Percentiles rank a stretch among this genome's conserved stretches.
These are phyloP conservation scores for Xylaria sp. DNA, from an alignment of 2,329 filamentous ascomycete species.

Conservation along the genomic window DNA sequence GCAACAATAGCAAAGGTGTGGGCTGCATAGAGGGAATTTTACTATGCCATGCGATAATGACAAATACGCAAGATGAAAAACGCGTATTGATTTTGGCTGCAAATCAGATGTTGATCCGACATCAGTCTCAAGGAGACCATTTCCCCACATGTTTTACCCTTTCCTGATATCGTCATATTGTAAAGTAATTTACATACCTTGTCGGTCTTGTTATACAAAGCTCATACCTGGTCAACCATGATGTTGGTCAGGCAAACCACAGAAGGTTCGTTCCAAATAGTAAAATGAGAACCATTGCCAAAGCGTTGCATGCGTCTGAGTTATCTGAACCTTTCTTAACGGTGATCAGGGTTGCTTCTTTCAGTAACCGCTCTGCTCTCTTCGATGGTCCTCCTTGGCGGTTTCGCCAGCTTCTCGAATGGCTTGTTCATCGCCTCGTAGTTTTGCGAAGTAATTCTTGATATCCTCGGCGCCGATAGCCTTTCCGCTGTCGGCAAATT, in stretches of 20 bases:
- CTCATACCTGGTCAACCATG: constrained; percentile 7
- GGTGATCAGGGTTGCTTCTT: neutral
- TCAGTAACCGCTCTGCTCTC: constrained; percentile 66
- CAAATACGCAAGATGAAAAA: constrained; percentile 12
- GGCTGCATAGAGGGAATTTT: constrained; percentile 37
- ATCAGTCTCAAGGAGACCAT: neutral
- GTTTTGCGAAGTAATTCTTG: constrained; percentile 93
- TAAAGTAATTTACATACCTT: constrained; percentile 20
- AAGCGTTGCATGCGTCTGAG: neutral
- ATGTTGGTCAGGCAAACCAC: constrained; percentile 1
- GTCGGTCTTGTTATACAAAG: constrained; percentile 21
- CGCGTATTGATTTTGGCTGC: neutral
- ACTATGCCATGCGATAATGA: neutral
- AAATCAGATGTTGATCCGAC: neutral
- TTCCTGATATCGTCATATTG: constrained; percentile 7
- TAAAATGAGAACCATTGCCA: neutral
- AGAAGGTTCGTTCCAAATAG: neutral
- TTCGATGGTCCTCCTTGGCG: constrained; percentile 56
- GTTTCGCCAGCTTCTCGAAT: constrained; percentile 71
- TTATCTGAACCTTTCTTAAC: neutral
- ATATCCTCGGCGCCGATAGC: constrained; percentile 95
- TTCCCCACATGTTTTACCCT: neutral
- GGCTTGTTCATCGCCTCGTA: constrained; percentile 85
- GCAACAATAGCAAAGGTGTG: constrained; percentile 45
- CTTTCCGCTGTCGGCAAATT: constrained; percentile 90